These are phyloP conservation scores for Beauveria pseudobassiana DNA, from an alignment of 2,329 filamentous ascomycete species.

Conservation along the genomic window DNA sequence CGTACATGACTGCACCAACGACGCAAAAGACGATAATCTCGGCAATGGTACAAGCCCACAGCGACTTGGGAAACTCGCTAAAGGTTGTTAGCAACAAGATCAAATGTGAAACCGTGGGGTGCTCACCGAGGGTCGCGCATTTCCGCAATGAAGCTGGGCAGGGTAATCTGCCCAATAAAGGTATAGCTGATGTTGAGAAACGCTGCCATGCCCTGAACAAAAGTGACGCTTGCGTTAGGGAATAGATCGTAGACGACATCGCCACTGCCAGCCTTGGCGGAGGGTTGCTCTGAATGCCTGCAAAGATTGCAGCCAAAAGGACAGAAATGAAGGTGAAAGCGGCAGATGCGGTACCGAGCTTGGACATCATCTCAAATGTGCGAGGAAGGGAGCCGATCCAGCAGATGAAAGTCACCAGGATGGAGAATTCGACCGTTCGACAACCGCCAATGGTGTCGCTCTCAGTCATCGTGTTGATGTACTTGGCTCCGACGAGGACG, in stretches of 20 bases:
- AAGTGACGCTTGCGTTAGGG: constrained; percentile 64
- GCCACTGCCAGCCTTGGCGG: constrained; percentile 37
- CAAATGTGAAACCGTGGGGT: constrained; percentile 2
- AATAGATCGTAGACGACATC: constrained; percentile 61
- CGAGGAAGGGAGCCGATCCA: constrained; percentile 75
- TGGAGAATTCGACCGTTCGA: constrained; percentile 75
- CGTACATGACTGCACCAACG: constrained; percentile 74
- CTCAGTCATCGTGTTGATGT: constrained; percentile 79
- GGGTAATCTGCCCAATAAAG: constrained; percentile 90
- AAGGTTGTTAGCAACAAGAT: constrained; percentile 33
- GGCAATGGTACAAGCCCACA: constrained; percentile 83
- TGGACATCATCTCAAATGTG: constrained; percentile 74
- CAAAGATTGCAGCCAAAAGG: constrained; percentile 74
- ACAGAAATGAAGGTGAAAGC: constrained; percentile 88
- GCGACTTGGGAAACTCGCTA: constrained; percentile 83
- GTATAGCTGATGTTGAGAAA: constrained; percentile 96
- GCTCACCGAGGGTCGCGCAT: constrained; percentile 60
- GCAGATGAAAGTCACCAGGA: constrained; percentile 66
- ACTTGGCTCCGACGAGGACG: constrained; percentile 76
- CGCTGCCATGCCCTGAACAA: constrained; percentile 74
- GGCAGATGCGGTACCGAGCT: constrained; percentile 71
- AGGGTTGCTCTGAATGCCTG: constrained; percentile 65
- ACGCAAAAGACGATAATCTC: constrained; percentile 81
- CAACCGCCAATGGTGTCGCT: constrained; percentile 52
- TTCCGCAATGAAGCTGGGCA: constrained; percentile 91